Evolutionary conservation across 306 rosid species (phyloP).

Genomic region (Cicer pinnatifidum): DNA sequence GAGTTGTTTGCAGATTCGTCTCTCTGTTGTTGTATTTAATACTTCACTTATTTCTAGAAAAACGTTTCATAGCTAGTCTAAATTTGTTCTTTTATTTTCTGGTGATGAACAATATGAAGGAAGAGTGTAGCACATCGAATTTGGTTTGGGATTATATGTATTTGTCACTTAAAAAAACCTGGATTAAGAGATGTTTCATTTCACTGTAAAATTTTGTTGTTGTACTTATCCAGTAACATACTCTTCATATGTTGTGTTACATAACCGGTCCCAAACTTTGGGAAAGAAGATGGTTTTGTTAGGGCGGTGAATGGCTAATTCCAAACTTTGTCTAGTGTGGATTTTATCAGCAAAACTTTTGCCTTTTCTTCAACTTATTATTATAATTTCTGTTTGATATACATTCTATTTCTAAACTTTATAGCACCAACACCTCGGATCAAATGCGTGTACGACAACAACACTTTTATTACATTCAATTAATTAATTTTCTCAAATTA

Average conservation of each 20-base stretch:
- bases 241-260: neutral
- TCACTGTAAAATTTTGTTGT: slow-evolving; percentile 48
- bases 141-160: slow-evolving; percentile 44
- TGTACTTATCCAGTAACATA: slow-evolving; percentile 10
- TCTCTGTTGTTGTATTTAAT: slow-evolving; percentile 35
- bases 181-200: slow-evolving; percentile 27
- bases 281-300: neutral
- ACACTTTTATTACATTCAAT: no score
- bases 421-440: no score
- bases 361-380: neutral
- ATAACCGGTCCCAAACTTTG: neutral
- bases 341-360: slow-evolving; percentile 25
- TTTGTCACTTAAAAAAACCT: slow-evolving; percentile 28
- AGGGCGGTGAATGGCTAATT: neutral
- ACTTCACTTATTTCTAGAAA: slow-evolving; percentile 23
- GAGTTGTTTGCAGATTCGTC: slow-evolving; percentile 53
- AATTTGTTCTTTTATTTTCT: slow-evolving; percentile 45
- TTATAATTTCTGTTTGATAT: neutral
- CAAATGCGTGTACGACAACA: no score
- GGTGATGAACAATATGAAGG: slow-evolving; percentile 34
- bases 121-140: slow-evolving; percentile 39
- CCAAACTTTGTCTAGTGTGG: slow-evolving; percentile 26
- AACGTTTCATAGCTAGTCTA: slow-evolving; percentile 34
- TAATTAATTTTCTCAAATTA: no score
- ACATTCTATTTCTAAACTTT: neutral